Evolutionary conservation across 805 yeast species (phyloP), one percentile per base, ranked within the genome.

Genomic region (Myxozyma monticola): DNA sequence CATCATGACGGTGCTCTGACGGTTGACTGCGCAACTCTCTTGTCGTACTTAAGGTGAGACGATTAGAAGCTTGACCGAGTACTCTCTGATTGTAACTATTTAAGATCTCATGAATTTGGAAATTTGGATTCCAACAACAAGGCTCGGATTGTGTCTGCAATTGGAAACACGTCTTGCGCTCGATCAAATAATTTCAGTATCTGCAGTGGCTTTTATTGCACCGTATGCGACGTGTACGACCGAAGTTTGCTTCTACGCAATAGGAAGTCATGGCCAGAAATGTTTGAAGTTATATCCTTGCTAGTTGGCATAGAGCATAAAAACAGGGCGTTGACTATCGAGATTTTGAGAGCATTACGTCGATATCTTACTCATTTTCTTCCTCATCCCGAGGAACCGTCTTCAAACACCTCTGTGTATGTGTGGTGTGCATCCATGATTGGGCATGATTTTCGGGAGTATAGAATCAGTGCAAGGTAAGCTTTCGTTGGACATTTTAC

Each of bases 311-410:
- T 24, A 24, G 26, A 31, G 28, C 8, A 4, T 2, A 28, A 34
- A 12, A 35, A 43, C 28, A 35, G 26, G 25, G n/a, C 18, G 2
- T 17, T 5, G 36, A 43, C 18, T n/a, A 14, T 35, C n/a, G 41
- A 20, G 24, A 14, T 43, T 6, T 31, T 43, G 22, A 17, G 21
- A 5, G 30, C 30, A 3, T 5, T 35, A n/a, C 26, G 41, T 4
- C 40, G 36, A 15, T 43, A 43, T 28, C 38, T 43, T 29, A 5
- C 22, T 5, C 47, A 43, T 17, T 43, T 31, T 43, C 17, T 6
- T 2, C 41, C 39, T 10, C 15, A 29, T n/a, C 9, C 22, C 12
- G 17, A 7, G 29, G 30, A n/a, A 6, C 5, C 10, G 3, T 42
- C 31, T 24, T n/a, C 15, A 6, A 14, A 12, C 24, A n/a, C 18